These are phyloP conservation scores for Allium sativum DNA, from an alignment of 106 monocot species.

Conservation along the genomic window DNA sequence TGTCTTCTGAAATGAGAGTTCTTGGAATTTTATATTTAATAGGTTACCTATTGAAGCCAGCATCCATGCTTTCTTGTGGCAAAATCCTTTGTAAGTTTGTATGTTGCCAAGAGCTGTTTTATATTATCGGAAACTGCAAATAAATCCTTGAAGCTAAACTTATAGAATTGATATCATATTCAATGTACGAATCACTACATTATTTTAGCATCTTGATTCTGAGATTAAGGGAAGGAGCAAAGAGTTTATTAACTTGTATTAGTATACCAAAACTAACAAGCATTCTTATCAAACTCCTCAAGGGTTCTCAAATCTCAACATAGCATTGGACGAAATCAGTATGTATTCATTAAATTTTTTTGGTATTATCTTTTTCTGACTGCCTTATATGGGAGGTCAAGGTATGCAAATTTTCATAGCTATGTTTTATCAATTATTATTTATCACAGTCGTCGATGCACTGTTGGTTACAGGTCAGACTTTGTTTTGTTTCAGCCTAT, in stretches of 20 bases:
- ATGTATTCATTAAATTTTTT: conserved; percentile 50
- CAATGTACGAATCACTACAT: too few relatives aligned
- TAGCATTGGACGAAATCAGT: conserved; percentile 56
- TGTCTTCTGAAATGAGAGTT: too few relatives aligned
- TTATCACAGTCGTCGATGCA: conserved; percentile 40
- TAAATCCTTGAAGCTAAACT: too few relatives aligned
- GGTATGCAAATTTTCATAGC: conserved; percentile 45
- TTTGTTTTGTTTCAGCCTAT: conserved; percentile 37
- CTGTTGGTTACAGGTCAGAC: conserved; percentile 75
- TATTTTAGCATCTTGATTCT: too few relatives aligned
- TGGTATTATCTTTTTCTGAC: conserved; percentile 21
- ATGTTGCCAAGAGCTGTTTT: too few relatives aligned
- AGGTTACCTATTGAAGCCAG: too few relatives aligned
- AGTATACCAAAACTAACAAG: conserved; percentile 52
- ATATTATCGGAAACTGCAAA: too few relatives aligned
- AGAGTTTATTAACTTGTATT: conserved; percentile 3
- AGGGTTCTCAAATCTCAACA: conserved; percentile 38
- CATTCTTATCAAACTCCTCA: conserved; percentile 39
- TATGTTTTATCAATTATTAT: conserved; percentile 36
- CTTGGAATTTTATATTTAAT: too few relatives aligned
- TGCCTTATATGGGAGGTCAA: conserved; percentile 30
- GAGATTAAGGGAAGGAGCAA: too few relatives aligned
- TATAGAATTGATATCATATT: too few relatives aligned
- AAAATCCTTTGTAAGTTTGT: too few relatives aligned
- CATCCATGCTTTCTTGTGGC: too few relatives aligned